Conservation (phyloP, 805 yeast genomes). For the Yamadazyma tumulicola region DNA sequence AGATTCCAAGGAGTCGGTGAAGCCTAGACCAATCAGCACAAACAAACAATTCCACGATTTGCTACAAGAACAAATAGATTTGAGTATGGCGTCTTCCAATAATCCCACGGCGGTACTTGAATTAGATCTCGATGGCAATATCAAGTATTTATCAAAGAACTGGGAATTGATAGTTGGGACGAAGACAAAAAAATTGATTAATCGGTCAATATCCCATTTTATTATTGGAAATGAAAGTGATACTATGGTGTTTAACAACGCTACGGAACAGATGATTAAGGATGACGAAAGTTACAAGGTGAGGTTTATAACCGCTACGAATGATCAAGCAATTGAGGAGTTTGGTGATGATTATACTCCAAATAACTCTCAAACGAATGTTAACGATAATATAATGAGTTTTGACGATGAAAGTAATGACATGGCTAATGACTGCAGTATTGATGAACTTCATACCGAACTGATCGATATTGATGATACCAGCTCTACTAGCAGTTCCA, state of each 20-base stretch:
- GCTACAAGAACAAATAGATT: conserved; percentile 48
- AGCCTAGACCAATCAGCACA: conserved; percentile 1
- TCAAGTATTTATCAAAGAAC: conserved; percentile 68
- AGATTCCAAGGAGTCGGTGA: conserved; percentile 1
- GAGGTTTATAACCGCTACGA: conserved; percentile 58
- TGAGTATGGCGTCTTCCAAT: conserved; percentile 60
- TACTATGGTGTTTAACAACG: conserved; percentile 62
- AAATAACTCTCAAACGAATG: conserved; percentile 19
- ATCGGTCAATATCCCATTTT: conserved; percentile 57
- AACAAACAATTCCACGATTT: conserved; percentile 11
- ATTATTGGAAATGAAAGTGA: conserved; percentile 64
- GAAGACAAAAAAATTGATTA: conserved; percentile 47
- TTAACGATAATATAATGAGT: conserved; percentile 6
- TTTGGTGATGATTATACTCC: conserved; percentile 23
- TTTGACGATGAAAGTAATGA: conserved; percentile 1
- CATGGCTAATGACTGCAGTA: neutral
- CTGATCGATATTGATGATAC: conserved; percentile 9
- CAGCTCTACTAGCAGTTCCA: conserved; percentile 5
- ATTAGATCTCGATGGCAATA: conserved; percentile 71
- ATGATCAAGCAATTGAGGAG: conserved; percentile 15
- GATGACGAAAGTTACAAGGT: conserved; percentile 80
- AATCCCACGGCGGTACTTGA: conserved; percentile 82
- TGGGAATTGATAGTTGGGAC: conserved; percentile 84
- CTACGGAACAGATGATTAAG: conserved; percentile 62
- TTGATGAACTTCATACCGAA: conserved; percentile 6